A percentile compares a stretch with the other conserved stretches of the same genome.
phyloP scores from a whole-genome alignment of 2,329 filamentous ascomycete genomes.

The Cyphellophora europaea region DNA sequence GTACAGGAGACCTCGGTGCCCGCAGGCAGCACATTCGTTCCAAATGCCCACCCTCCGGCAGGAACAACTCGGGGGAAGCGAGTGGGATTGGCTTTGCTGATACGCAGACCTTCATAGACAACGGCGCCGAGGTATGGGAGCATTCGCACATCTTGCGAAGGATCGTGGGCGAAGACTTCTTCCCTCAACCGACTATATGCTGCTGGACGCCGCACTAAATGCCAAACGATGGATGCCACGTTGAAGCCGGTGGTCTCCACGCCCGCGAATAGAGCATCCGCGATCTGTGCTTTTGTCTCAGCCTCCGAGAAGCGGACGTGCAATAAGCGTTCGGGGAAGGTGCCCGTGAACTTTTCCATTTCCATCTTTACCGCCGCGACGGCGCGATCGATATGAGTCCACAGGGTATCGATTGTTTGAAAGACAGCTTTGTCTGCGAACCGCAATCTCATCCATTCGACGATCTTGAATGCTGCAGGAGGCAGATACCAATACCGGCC shows the following conservation, averaged over 20 bases:
- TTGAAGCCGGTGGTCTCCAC: slow-evolving; percentile 46
- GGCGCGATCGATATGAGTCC: slow-evolving; percentile 14
- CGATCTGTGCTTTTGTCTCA: slow-evolving; percentile 19
- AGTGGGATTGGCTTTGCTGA: slow-evolving; percentile 43
- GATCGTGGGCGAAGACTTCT: slow-evolving; percentile 11
- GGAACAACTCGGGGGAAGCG: slow-evolving; percentile 41
- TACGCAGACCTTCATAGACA: slow-evolving; percentile 40
- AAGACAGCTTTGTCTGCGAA: slow-evolving; percentile 13
- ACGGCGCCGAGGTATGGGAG: slow-evolving; percentile 41
- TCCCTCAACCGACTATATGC: slow-evolving; percentile 20
- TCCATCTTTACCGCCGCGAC: slow-evolving; percentile 7
- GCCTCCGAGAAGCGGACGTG: slow-evolving; percentile 13
- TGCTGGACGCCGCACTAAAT: slow-evolving; percentile 33
- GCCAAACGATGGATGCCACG: slow-evolving; percentile 38
- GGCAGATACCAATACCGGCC: slow-evolving; percentile 47
- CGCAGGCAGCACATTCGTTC: slow-evolving; percentile 28
- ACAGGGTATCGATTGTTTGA: slow-evolving; percentile 11
- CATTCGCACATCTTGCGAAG: slow-evolving; percentile 21
- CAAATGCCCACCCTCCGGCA: slow-evolving; percentile 26
- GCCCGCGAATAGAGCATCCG: slow-evolving; percentile 36
- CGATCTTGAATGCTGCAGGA: slow-evolving; percentile 21
- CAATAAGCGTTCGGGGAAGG: slow-evolving; percentile 13
- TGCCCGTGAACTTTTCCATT: slow-evolving; percentile 7
- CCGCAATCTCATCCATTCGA: slow-evolving; percentile 16
- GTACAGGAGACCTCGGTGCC: slow-evolving; percentile 38